A percentile compares a stretch with the other conserved stretches of the same genome.
phyloP scores from a whole-genome alignment of 768 basidiomycete genomes.

The Lactarius hengduanensis region DNA sequence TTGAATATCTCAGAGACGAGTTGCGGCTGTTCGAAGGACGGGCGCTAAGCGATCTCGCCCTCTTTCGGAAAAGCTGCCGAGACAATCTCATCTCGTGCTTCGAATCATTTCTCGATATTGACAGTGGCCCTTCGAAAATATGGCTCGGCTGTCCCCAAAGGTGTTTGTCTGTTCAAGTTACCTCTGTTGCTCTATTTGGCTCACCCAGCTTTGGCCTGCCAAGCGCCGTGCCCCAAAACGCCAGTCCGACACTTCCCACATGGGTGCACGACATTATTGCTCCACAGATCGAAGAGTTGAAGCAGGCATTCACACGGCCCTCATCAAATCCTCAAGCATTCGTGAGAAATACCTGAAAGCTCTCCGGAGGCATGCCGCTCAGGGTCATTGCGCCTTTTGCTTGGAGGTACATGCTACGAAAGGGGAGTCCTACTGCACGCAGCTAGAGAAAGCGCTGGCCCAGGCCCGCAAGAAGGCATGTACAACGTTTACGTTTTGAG shows the following conservation, averaged over 20 bases:
- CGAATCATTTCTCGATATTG: neutral
- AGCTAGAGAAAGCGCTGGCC: neutral
- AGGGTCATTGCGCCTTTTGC: neutral
- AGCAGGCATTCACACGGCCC: neutral
- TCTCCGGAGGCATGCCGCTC: neutral
- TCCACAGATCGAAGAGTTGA: neutral
- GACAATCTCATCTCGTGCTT: neutral
- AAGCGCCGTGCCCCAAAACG: neutral
- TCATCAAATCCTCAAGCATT: neutral
- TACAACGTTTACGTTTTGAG: neutral
- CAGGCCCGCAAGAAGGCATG: neutral
- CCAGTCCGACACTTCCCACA: neutral
- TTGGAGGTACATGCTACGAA: neutral
- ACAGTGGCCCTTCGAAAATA: neutral
- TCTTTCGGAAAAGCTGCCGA: neutral
- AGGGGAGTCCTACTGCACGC: neutral
- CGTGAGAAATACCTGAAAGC: neutral
- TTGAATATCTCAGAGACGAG: neutral
- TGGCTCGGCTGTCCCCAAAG: neutral
- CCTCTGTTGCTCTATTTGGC: too few relatives aligned
- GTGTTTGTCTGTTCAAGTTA: neutral
- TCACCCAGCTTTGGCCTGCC: too few relatives aligned
- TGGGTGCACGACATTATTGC: neutral
- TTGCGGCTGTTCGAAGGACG: neutral
- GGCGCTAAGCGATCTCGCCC: neutral